These are phyloP conservation scores for Coniochaeta hoffmannii DNA, from an alignment of 2,329 filamentous ascomycete species.

Conservation along the genomic window DNA sequence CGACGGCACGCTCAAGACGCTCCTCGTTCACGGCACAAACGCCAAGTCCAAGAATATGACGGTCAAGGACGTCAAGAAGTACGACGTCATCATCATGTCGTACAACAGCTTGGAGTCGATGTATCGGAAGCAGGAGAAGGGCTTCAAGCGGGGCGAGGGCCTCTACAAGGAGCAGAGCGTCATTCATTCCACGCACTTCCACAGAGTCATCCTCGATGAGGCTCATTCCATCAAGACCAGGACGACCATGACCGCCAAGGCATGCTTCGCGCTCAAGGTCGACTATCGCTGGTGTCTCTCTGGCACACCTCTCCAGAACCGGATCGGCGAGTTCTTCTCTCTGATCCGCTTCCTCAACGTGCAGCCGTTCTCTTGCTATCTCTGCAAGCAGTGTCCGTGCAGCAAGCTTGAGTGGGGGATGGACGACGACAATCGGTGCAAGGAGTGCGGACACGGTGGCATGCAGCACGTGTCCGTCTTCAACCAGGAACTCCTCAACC, in stretches of 20 bases:
- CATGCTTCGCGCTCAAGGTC: conserved; percentile 84
- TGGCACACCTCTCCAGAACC: conserved; percentile 91
- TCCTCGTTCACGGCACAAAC: conserved; percentile 86
- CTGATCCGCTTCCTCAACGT: conserved; percentile 86
- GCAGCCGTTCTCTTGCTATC: conserved; percentile 83
- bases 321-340: conserved; percentile 96
- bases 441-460: conserved; percentile 49
- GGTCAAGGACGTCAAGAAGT: conserved; percentile 67
- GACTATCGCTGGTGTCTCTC: conserved; percentile 93
- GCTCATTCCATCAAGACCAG: conserved; percentile 80
- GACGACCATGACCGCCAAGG: conserved; percentile 85
- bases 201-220: conserved; percentile 89
- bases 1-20: conserved; percentile 79
- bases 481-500: conserved; percentile 81
- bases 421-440: conserved; percentile 63
- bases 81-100: conserved; percentile 94
- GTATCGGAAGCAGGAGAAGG: conserved; percentile 86
- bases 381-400: conserved; percentile 83
- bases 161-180: conserved; percentile 71
- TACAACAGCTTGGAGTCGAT: conserved; percentile 90
- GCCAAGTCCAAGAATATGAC: conserved; percentile 71
- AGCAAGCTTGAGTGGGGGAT: conserved; percentile 78
- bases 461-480: conserved; percentile 54
- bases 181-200: conserved; percentile 81
- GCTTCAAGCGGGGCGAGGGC: conserved; percentile 73